Evolutionary conservation across 306 rosid genomes (phyloP).

Genomic region (Biancaea sappan): DNA sequence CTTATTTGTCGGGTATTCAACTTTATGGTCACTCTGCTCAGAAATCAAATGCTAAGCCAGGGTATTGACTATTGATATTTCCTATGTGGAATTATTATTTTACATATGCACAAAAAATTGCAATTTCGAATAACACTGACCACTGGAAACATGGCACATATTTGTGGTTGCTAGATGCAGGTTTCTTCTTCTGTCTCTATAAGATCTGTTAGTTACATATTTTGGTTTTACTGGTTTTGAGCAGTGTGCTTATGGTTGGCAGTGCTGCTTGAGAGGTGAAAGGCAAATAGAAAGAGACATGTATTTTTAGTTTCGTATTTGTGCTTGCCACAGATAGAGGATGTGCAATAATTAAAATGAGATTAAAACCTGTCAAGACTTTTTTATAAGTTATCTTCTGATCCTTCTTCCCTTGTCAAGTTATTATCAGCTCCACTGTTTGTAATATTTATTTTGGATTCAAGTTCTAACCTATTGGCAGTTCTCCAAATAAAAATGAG

Average conservation of each 20-base stretch:
- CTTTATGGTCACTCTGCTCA: constrained; percentile 51
- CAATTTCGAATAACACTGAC: neutral
- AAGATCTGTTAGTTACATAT: neutral
- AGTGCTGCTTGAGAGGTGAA: constrained; percentile 18
- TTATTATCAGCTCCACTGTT: no score
- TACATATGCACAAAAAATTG: neutral
- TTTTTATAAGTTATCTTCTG: no score
- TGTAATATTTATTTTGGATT: neutral
- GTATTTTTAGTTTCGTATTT: neutral
- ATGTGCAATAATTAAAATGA: neutral
- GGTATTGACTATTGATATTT: no score
- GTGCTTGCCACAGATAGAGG: neutral
- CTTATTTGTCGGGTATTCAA: constrained; percentile 84
- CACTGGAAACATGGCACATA: neutral
- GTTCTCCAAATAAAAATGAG: neutral
- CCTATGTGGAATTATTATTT: no score
- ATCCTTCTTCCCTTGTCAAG: no score
- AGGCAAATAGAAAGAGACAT: neutral
- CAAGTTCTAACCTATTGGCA: neutral
- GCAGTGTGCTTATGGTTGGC: constrained; percentile 17
- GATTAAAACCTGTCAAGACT: neutral
- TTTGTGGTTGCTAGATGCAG: no score
- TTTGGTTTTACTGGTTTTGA: neutral
- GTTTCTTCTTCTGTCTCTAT: neutral
- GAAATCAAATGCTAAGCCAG: constrained; percentile 31